These are phyloP conservation scores for Austroboletus olivaceoglutinosus DNA, from an alignment of 1,284 basidiomycete genomes.

Conservation along the genomic window DNA sequence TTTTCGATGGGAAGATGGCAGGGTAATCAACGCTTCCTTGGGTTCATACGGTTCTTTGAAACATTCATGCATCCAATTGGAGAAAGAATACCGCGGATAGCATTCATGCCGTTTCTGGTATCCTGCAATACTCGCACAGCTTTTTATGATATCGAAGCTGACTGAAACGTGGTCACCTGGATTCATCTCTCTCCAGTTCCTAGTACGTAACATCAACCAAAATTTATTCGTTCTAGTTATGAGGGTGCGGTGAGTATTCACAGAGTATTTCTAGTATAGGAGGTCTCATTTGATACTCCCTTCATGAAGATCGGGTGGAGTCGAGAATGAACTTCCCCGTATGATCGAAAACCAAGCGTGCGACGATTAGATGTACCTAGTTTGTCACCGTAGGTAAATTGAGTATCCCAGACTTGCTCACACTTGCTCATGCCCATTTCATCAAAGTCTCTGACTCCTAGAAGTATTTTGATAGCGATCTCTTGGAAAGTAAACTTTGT, in stretches of 20 bases:
- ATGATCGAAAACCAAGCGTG: no score
- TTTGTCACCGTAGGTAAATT: background rate
- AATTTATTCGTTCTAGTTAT: conserved; percentile 11
- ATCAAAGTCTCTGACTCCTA: background rate
- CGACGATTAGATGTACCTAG: no score
- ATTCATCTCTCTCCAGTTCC: background rate
- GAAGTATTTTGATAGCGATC: no score
- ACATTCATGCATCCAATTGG: background rate
- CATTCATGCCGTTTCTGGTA: conserved; percentile 4
- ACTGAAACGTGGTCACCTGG: background rate
- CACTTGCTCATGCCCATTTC: background rate
- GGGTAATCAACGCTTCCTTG: background rate
- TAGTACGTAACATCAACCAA: conserved; percentile 1
- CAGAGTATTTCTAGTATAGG: background rate
- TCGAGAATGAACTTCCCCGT: background rate
- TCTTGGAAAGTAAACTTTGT: background rate
- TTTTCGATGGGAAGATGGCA: background rate
- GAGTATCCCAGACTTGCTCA: background rate
- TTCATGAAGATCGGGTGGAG: conserved; percentile 29
- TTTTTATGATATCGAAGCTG: conserved; percentile 23
- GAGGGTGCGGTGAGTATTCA: conserved; percentile 24
- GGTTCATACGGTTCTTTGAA: background rate
- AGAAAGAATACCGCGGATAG: background rate
- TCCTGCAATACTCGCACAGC: background rate
- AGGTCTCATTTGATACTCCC: conserved; percentile 1